Base-by-base conservation (phyloP, 176 grass and related monocot genomes). In the Metroxylon sagu region DNA sequence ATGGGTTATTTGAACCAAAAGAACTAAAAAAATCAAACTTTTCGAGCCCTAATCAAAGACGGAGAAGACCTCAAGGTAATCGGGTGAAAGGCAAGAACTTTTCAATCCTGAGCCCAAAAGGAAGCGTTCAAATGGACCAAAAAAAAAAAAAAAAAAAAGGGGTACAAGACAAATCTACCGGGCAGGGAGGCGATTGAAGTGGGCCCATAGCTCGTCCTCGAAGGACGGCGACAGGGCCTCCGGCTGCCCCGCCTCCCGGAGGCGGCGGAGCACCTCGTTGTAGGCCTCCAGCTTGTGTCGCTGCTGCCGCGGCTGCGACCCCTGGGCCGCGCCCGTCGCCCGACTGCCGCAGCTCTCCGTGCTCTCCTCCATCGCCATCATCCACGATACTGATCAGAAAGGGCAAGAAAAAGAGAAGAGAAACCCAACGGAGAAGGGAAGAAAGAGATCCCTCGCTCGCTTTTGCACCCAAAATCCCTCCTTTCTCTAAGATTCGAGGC, bases 131-230 rank as follows among this genome's bases (percentile, higher is more conserved):
- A 30, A 29, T 3, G 4, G 30, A 64, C n/a, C 12, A 49, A 30
- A 7, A 78, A n/a, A n/a, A n/a, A n/a, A n/a, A n/a, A n/a, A n/a
- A 69, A 54, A 61, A 21, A 35, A 18, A 18, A 50, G 51, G 2
- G 29, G 56, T 30, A 29, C 56, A 25, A 31, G 26, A 60, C 27
- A 39, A 60, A 60, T 60, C 58, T 70, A 78, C 75, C 67, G n/a
- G 29, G 67, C 59, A n/a, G 58, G 58, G 30, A 78, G 59, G 49
- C 52, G 31, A 64, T 78, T 56, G 39, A 78, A 78, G 28, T 78
- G 75, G 25, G 26, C 51, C 67, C 75, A 78, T 6, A 78, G 57
- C 17, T 48, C 75, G 19, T 56, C 19, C 4, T 59, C 59, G 30
- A 78, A 78, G 31, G 23, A 28, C 12, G 57, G 29, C 53, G 21